Conservation (phyloP, 2,329 filamentous ascomycete species). For the Biscogniauxia mediterranea region DNA sequence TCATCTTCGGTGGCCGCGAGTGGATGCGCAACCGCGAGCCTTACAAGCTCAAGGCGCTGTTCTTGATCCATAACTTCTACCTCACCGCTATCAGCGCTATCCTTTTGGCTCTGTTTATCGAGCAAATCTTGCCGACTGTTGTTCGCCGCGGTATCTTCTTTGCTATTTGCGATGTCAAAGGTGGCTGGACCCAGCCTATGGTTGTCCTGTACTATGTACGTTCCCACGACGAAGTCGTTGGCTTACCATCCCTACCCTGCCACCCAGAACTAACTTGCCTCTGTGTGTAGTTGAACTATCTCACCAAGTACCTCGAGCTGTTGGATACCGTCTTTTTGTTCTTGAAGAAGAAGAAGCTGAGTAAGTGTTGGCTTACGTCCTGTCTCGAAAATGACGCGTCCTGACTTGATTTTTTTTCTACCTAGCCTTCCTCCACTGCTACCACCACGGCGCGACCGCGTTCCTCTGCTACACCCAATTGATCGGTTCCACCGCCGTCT, state of each 20-base stretch:
- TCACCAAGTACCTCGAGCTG: constrained; percentile 96
- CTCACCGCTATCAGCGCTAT: constrained; percentile 80
- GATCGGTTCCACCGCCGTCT: constrained; percentile 86
- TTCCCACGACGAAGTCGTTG: constrained; percentile 21
- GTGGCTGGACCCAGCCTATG: constrained; percentile 91
- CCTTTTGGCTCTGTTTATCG: constrained; percentile 81
- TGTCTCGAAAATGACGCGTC: neutral
- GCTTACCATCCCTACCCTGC: neutral
- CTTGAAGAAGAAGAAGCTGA: constrained; percentile 99
- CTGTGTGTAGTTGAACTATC: constrained; percentile 77
- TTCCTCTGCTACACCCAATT: constrained; percentile 98
- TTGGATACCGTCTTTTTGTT: constrained; percentile 95
- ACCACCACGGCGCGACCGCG: constrained; percentile 95
- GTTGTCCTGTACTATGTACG: constrained; percentile 96
- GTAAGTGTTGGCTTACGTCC: constrained; percentile 42
- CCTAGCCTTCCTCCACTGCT: constrained; percentile 91
- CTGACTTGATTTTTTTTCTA: constrained; percentile 1
- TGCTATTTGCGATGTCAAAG: constrained; percentile 76
- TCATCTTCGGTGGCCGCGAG: constrained; percentile 91
- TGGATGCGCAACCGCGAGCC: constrained; percentile 84
- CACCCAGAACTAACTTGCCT: neutral
- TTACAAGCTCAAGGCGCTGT: constrained; percentile 83
- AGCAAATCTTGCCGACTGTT: constrained; percentile 85
- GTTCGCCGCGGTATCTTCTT: constrained; percentile 81
- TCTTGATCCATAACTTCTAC: constrained; percentile 96